phyloP scores from a whole-genome alignment of 2,329 filamentous ascomycete species.

The Rhexocercosporidium sp. region DNA sequence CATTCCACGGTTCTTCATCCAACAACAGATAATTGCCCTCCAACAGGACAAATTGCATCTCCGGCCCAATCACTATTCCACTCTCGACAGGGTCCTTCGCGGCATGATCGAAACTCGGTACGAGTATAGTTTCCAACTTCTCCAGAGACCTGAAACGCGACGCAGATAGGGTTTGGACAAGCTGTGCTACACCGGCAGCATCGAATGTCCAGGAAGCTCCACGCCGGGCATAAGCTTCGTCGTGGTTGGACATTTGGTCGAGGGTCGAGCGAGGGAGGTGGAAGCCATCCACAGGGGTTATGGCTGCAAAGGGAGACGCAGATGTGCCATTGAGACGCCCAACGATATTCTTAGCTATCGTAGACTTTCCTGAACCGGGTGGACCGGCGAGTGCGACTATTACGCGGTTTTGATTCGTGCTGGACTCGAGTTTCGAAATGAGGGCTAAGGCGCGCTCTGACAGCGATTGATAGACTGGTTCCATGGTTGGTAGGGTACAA shows the following conservation, averaged over 20 bases:
- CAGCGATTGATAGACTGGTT: slow-evolving; percentile 29
- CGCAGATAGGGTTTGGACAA: slow-evolving; percentile 56
- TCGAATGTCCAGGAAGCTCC: slow-evolving; percentile 97
- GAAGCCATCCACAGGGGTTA: slow-evolving; percentile 93
- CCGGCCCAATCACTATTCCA: slow-evolving; percentile 66
- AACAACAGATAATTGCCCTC: slow-evolving; percentile 80
- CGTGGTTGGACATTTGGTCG: slow-evolving; percentile 77
- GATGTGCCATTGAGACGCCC: slow-evolving; percentile 66
- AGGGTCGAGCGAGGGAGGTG: slow-evolving; percentile 84
- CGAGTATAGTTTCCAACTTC: slow-evolving; percentile 50
- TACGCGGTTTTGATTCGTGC: slow-evolving; percentile 29
- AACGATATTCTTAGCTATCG: slow-evolving; percentile 73
- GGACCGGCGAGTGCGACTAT: slow-evolving; percentile 43
- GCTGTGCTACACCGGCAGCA: slow-evolving; percentile 67
- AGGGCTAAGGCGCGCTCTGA: slow-evolving; percentile 27
- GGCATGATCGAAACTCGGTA: slow-evolving; percentile 80
- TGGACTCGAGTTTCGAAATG: slow-evolving; percentile 17
- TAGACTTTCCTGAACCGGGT: slow-evolving; percentile 67
- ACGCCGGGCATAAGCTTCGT: slow-evolving; percentile 74
- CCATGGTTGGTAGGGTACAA: slow-evolving; percentile 20
- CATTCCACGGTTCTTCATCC: slow-evolving; percentile 67
- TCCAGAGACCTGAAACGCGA: slow-evolving; percentile 18
- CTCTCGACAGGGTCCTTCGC: slow-evolving; percentile 74
- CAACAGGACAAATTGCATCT: slow-evolving; percentile 69
- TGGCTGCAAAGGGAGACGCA: slow-evolving; percentile 63